phyloP scores from a whole-genome alignment of 768 basidiomycete genomes.

The Termitomyces sp. region DNA sequence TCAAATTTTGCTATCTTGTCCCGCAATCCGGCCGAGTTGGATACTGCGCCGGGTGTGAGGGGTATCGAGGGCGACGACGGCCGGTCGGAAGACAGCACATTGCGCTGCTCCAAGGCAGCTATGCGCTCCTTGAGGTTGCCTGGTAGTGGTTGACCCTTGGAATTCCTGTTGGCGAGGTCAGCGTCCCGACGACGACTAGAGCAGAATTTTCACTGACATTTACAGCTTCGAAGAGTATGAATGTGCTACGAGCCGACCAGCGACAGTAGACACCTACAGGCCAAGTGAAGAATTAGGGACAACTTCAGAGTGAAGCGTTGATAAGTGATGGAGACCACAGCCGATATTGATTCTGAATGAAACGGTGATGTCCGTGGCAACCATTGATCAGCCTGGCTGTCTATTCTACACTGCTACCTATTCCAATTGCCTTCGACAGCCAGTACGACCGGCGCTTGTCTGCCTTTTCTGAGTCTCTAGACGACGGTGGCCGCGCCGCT shows the following conservation, averaged over 20 bases:
- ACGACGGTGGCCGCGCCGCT: background rate
- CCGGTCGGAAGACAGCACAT: conserved; percentile 17
- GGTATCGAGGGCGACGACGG: conserved; percentile 22
- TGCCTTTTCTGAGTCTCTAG: background rate
- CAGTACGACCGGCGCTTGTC: conserved; percentile 44
- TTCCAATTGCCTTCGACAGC: conserved; percentile 47
- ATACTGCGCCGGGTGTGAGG: conserved; percentile 13
- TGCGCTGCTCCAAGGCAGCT: conserved; percentile 70
- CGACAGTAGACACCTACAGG: conserved; percentile 15
- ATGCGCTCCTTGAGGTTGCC: conserved; percentile 78
- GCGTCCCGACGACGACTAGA: background rate
- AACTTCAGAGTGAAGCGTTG: background rate
- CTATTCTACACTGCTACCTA: conserved; percentile 17
- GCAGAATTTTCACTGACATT: conserved; percentile 11
- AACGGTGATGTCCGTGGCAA: conserved; percentile 13
- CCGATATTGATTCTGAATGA: conserved; percentile 13
- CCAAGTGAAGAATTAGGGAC: conserved; percentile 8
- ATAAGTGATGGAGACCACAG: background rate
- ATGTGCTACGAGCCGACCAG: conserved; percentile 20
- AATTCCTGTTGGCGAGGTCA: conserved; percentile 13
- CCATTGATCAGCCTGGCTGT: background rate
- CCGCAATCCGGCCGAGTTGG: conserved; percentile 26
- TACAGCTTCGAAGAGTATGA: conserved; percentile 6
- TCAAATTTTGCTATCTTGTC: conserved; percentile 83
- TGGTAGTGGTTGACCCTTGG: conserved; percentile 25